These are phyloP conservation scores for Nannizziopsis arthrosporioides DNA, from an alignment of 2,329 filamentous ascomycete genomes.

Conservation along the genomic window DNA sequence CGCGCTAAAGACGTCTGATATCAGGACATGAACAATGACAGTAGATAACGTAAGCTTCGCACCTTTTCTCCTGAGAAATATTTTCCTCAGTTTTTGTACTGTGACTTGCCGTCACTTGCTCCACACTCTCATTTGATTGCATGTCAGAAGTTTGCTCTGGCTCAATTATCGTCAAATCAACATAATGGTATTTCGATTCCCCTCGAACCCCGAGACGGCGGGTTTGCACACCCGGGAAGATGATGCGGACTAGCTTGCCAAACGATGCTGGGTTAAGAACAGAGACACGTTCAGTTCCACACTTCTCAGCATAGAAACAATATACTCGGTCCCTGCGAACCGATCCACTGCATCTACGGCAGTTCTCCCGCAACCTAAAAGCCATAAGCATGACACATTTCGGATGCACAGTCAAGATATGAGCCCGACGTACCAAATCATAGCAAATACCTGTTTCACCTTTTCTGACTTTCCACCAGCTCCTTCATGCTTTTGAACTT, in stretches of 20 bases:
- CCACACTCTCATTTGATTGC: slow-evolving; percentile 3
- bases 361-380: slow-evolving; percentile 38
- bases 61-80: slow-evolving; percentile 4
- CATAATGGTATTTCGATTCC: slow-evolving; percentile 96
- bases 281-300: slow-evolving; percentile 84
- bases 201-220: slow-evolving; percentile 82
- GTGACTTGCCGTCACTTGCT: slow-evolving; percentile 4
- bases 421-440: slow-evolving; percentile 37
- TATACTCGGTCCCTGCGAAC: slow-evolving; percentile 90
- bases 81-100: slow-evolving; percentile 3
- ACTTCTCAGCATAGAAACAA: slow-evolving; percentile 85
- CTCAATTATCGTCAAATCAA: slow-evolving; percentile 39
- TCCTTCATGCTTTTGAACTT: slow-evolving; percentile 40
- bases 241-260: slow-evolving; percentile 88
- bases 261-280: slow-evolving; percentile 95
- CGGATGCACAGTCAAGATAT: neutral
- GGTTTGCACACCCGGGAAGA: slow-evolving; percentile 91
- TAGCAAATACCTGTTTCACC: slow-evolving; percentile 42
- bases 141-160: slow-evolving; percentile 30
- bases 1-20: slow-evolving; percentile 1
- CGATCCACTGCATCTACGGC: slow-evolving; percentile 44
- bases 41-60: neutral
- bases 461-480: slow-evolving; percentile 41
- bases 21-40: neutral
- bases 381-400: neutral